Conservation (phyloP, 1,139 yeast genomes). For the Wickerhamomyces sp. region DNA sequence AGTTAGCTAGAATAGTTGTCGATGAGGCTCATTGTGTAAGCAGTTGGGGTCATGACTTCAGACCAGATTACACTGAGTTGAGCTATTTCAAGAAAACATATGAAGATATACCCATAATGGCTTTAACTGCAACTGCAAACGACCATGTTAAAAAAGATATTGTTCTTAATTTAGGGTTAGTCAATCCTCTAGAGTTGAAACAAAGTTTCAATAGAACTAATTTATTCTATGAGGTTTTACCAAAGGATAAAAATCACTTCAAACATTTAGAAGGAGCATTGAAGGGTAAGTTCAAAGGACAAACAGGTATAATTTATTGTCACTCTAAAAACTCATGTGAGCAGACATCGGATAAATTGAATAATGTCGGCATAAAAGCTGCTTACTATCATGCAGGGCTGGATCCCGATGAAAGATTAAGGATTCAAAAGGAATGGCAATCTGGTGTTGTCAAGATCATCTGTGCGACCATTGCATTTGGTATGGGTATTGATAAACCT, state of each 20-base stretch:
- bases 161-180: constrained; percentile 61
- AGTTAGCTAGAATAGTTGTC: constrained; percentile 81
- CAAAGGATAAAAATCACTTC: constrained; percentile 53
- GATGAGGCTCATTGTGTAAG: constrained; percentile 99
- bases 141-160: constrained; percentile 88
- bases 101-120: constrained; percentile 88
- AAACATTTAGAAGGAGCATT: constrained; percentile 62
- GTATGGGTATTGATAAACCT: constrained; percentile 98
- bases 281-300: constrained; percentile 43
- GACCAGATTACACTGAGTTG: constrained; percentile 90
- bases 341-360: constrained; percentile 61
- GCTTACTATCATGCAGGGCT: constrained; percentile 93
- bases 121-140: constrained; percentile 96
- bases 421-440: constrained; percentile 83
- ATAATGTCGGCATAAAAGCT: constrained; percentile 56
- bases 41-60: constrained; percentile 98
- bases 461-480: constrained; percentile 97
- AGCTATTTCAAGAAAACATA: constrained; percentile 66
- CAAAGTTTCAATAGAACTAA: constrained; percentile 91
- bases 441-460: constrained; percentile 63
- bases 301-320: constrained; percentile 90
- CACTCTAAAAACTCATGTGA: constrained; percentile 90
- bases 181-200: constrained; percentile 36
- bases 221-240: constrained; percentile 70
- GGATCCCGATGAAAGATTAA: constrained; percentile 67